Conservation (phyloP, 768 basidiomycete genomes). For the Tulasnella sp. region DNA sequence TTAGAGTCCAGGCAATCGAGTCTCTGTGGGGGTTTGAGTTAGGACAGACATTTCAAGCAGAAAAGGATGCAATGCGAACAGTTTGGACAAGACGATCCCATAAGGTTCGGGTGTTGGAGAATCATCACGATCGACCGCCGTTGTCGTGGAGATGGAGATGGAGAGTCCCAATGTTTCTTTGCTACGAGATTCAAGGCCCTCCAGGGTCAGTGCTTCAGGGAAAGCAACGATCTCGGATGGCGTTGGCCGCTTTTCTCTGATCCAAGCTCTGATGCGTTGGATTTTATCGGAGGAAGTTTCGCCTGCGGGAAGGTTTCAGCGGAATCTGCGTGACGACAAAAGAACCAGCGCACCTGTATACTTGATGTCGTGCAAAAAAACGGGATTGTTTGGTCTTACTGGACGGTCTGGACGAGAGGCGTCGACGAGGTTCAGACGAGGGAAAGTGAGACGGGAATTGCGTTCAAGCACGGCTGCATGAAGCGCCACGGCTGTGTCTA, state of each 20-base stretch:
- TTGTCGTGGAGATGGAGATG: slow-evolving; percentile 17
- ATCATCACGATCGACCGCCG: background rate
- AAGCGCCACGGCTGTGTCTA: slow-evolving; percentile 63
- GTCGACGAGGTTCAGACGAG: slow-evolving; percentile 83
- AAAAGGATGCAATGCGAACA: background rate
- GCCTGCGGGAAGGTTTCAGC: slow-evolving; percentile 45
- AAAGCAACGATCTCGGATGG: background rate
- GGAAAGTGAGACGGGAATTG: slow-evolving; percentile 72
- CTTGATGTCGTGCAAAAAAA: slow-evolving; percentile 70
- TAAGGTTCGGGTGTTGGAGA: background rate
- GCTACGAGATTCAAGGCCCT: slow-evolving; percentile 16
- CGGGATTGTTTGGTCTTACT: slow-evolving; percentile 61
- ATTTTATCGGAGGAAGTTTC: slow-evolving; percentile 72
- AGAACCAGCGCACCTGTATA: slow-evolving; percentile 57
- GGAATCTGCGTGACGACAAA: background rate
- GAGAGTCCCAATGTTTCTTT: slow-evolving; percentile 1
- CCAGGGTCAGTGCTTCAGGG: slow-evolving; percentile 10
- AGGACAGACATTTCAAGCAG: slow-evolving; percentile 45
- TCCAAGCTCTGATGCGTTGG: slow-evolving; percentile 69
- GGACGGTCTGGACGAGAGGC: slow-evolving; percentile 81
- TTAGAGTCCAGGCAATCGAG: slow-evolving; percentile 82
- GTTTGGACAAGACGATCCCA: slow-evolving; percentile 17
- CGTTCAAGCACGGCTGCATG: slow-evolving; percentile 58
- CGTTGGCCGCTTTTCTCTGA: slow-evolving; percentile 50
- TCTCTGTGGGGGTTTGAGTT: slow-evolving; percentile 68